Evolutionary conservation across 148 eudicot genomes (phyloP).

Genomic region (Rhododendron simsii): DNA sequence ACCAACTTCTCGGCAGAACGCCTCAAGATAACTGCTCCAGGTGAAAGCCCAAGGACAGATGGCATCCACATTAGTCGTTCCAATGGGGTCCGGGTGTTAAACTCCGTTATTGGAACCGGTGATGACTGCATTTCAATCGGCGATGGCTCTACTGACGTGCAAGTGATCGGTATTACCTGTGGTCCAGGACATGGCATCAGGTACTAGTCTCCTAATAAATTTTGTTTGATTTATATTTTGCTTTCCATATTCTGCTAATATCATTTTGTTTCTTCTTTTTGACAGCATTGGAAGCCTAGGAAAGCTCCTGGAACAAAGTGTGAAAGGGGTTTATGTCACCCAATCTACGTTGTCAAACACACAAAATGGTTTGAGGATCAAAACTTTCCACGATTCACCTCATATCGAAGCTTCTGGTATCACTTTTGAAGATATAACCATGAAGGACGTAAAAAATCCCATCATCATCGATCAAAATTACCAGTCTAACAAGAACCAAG

Average conservation of each 20-base stretch:
- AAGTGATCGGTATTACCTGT: constrained; percentile 32
- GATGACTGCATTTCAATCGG: constrained; percentile 60
- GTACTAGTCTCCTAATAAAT: constrained; percentile 14
- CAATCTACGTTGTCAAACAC: constrained; percentile 39
- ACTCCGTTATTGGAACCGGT: constrained; percentile 40
- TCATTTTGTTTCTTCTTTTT: neutral
- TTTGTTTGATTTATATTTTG: neutral
- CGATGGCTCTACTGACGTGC: constrained; percentile 30
- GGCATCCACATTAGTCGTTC: constrained; percentile 53
- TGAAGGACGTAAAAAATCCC: constrained; percentile 43
- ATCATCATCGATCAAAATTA: constrained; percentile 53
- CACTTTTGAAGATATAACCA: constrained; percentile 30
- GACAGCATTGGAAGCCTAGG: constrained; percentile 50
- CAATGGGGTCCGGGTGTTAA: constrained; percentile 17
- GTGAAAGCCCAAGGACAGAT: constrained; percentile 42
- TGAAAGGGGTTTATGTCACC: constrained; percentile 27
- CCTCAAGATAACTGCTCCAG: constrained; percentile 39
- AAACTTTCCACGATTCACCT: constrained; percentile 32
- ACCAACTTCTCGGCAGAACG: constrained; percentile 24
- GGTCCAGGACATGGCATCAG: constrained; percentile 65
- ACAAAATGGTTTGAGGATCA: constrained; percentile 56
- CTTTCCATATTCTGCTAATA: neutral
- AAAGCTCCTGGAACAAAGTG: constrained; percentile 20
- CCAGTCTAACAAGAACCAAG: constrained; percentile 9
- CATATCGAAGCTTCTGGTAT: constrained; percentile 25